Evolutionary conservation across 345 rosid genomes (phyloP).

Genomic region (Rhodamnia argentea): DNA sequence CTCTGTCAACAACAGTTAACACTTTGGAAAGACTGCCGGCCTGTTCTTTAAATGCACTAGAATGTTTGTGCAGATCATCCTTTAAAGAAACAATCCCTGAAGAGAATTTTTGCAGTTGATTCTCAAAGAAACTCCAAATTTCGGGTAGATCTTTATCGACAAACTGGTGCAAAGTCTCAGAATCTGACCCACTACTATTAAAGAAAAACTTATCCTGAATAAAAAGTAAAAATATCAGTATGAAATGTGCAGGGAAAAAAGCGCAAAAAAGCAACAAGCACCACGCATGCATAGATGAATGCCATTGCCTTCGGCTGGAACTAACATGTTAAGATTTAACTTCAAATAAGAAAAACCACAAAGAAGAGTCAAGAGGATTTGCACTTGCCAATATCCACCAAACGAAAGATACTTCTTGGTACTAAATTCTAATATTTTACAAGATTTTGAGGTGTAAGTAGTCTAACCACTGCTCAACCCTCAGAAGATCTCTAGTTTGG

Average conservation of each 20-base stretch:
- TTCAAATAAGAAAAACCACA: not conserved
- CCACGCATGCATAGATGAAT: not conserved
- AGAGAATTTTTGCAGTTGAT: conserved; percentile 40
- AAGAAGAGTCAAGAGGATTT: not conserved
- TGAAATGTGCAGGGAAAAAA: not conserved
- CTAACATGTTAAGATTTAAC: not conserved
- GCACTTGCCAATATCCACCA: not conserved
- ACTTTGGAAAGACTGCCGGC: conserved; percentile 30
- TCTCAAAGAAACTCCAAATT: conserved; percentile 32
- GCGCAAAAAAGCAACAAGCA: not conserved
- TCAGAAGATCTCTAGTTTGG: not conserved
- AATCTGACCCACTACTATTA: conserved; percentile 26
- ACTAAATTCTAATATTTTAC: not conserved
- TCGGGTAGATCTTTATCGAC: conserved; percentile 25
- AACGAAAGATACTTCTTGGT: not conserved
- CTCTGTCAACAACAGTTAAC: conserved; percentile 23
- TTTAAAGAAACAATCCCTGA: conserved; percentile 30
- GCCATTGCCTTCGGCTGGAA: not conserved
- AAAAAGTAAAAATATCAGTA: not conserved
- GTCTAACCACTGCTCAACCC: not conserved
- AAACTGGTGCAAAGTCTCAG: conserved; percentile 24
- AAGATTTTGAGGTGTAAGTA: not conserved
- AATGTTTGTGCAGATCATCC: conserved; percentile 41
- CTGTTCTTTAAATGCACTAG: conserved; percentile 35
- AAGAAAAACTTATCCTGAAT: conserved; percentile 31